These are phyloP conservation scores for Scedosporium boydii DNA, from an alignment of 2,329 filamentous ascomycete species.

Conservation along the genomic window DNA sequence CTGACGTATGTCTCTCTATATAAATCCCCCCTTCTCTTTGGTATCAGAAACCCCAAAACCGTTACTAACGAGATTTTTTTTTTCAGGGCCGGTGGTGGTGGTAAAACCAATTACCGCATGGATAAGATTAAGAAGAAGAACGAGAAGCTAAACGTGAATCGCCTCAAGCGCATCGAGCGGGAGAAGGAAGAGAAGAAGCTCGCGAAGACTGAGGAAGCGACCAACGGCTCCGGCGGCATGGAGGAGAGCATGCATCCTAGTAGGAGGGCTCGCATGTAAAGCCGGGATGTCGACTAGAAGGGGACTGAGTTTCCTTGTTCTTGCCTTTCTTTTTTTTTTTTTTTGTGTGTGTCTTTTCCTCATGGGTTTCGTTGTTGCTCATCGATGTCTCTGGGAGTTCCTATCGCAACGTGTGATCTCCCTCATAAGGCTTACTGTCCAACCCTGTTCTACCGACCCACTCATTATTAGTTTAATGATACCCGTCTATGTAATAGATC, in stretches of 20 bases:
- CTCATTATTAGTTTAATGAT: neutral
- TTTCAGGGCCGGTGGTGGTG: conserved; percentile 70
- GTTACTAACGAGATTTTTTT: neutral
- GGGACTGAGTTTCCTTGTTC: neutral
- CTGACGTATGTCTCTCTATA: conserved; percentile 54
- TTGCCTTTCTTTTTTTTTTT: neutral
- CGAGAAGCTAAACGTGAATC: conserved; percentile 65
- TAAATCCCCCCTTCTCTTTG: conserved; percentile 3
- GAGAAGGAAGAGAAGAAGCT: conserved; percentile 31
- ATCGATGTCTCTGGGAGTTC: too few species aligned
- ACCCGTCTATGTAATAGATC: neutral
- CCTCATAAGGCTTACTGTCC: neutral
- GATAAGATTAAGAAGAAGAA: conserved; percentile 82
- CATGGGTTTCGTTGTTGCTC: too few species aligned
- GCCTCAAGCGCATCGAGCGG: conserved; percentile 36
- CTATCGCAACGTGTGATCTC: too few species aligned
- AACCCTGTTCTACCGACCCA: neutral
- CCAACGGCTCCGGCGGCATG: conserved; percentile 14
- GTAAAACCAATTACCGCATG: conserved; percentile 61
- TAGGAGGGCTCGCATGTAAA: conserved; percentile 24
- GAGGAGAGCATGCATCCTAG: conserved; percentile 39
- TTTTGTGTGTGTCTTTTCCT: neutral
- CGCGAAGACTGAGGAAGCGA: conserved; percentile 18
- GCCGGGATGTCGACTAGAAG: neutral
- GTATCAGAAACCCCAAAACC: conserved; percentile 6